Percentiles rank a stretch among this genome's conserved stretches.
These are phyloP conservation scores for Backusella sp. DNA, from an alignment of 192 early-diverging fungal species.

Conservation along the genomic window DNA sequence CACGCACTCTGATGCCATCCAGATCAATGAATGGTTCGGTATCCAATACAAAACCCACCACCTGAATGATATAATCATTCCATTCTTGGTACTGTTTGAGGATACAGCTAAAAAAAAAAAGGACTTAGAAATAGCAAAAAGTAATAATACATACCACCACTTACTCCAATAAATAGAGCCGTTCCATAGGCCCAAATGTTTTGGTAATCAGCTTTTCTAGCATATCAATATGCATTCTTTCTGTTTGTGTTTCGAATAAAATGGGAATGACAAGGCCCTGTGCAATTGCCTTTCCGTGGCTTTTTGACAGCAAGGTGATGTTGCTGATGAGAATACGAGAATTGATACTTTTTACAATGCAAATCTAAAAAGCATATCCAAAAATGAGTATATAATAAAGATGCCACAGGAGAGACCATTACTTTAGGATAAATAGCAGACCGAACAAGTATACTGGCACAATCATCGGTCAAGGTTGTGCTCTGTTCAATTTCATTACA, in stretches of 20 bases:
- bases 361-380: background rate
- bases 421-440: background rate
- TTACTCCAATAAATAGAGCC: background rate
- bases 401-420: background rate
- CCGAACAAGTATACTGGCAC: background rate
- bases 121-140: too few species aligned
- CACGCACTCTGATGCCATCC: background rate
- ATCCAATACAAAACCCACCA: background rate
- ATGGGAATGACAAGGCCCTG: background rate
- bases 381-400: background rate
- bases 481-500: background rate
- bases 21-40: background rate
- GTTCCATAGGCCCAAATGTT: background rate
- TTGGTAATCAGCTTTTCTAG: background rate
- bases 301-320: background rate
- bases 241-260: background rate
- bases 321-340: background rate
- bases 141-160: background rate
- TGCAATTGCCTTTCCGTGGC: background rate
- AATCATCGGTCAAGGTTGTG: background rate
- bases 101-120: background rate
- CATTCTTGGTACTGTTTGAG: background rate
- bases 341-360: conserved; percentile 2
- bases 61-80: background rate
- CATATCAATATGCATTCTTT: conserved; percentile 1